A percentile compares a stretch with the other conserved stretches of the same genome.
These are phyloP conservation scores for Fusarium sp. DNA, from an alignment of 2,329 filamentous ascomycete species.

Conservation along the genomic window DNA sequence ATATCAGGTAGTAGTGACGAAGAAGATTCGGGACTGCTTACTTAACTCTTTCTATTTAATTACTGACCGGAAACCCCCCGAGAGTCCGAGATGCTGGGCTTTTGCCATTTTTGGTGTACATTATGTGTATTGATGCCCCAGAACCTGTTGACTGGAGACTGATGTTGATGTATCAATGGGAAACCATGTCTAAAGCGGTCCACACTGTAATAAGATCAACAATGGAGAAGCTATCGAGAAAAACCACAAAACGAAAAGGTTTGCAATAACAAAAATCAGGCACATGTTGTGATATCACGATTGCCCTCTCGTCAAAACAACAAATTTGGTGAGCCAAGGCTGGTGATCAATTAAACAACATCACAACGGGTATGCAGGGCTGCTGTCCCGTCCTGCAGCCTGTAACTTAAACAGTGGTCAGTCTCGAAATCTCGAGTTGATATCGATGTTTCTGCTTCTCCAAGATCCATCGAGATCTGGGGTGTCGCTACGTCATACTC, in stretches of 20 bases:
- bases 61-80: background rate
- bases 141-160: background rate
- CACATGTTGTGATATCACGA: conserved; percentile 23
- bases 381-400: conserved; percentile 2
- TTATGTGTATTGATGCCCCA: background rate
- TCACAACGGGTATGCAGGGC: conserved; percentile 35
- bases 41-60: conserved; percentile 14
- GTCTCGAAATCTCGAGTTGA: conserved; percentile 26
- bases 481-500: conserved; percentile 42
- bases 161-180: conserved; percentile 1
- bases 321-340: conserved; percentile 6
- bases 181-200: conserved; percentile 6
- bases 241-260: background rate
- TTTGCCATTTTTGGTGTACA: background rate
- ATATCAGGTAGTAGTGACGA: conserved; percentile 17
- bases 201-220: conserved; percentile 8
- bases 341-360: conserved; percentile 28
- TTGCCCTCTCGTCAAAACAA: background rate
- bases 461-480: conserved; percentile 39
- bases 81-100: background rate
- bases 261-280: conserved; percentile 19
- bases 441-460: conserved; percentile 14
- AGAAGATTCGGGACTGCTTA: conserved; percentile 24
- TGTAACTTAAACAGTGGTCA: background rate
- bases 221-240: conserved; percentile 1